Evolutionary conservation across 805 yeast species (phyloP).

Genomic region (Zygoascus biomembranicola): DNA sequence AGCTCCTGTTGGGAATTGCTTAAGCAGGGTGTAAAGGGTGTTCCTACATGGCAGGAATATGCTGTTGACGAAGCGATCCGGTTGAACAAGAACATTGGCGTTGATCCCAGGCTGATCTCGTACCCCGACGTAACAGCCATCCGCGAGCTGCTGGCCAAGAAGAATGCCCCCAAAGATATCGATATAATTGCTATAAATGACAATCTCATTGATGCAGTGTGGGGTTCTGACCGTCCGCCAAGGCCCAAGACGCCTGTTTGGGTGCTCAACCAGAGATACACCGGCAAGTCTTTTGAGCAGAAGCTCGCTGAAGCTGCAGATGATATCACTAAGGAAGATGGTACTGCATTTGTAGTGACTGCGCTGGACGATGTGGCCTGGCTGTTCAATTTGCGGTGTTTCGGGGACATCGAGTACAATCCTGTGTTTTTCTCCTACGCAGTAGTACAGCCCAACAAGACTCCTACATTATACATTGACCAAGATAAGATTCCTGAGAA

Average conservation of each 20-base stretch:
- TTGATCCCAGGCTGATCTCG: constrained; percentile 72
- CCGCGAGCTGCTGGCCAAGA: constrained; percentile 19
- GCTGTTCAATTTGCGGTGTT: constrained; percentile 70
- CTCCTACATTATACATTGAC: constrained; percentile 48
- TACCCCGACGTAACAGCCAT: constrained; percentile 31
- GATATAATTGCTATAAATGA: constrained; percentile 42
- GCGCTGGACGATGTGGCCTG: constrained; percentile 87
- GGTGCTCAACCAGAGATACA: constrained; percentile 41
- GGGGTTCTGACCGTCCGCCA: constrained; percentile 63
- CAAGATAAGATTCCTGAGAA: constrained; percentile 34
- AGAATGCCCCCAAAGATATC: constrained; percentile 18
- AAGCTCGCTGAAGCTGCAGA: constrained; percentile 44
- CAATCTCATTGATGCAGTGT: constrained; percentile 68
- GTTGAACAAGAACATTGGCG: constrained; percentile 52
- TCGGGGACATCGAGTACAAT: constrained; percentile 71
- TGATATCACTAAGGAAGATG: constrained; percentile 25
- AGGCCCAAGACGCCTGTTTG: constrained; percentile 45
- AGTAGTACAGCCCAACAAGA: constrained; percentile 32
- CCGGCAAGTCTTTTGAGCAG: constrained; percentile 55
- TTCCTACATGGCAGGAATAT: constrained; percentile 77
- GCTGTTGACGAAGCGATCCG: constrained; percentile 47
- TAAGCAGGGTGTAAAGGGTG: constrained; percentile 68
- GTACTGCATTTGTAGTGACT: constrained; percentile 47
- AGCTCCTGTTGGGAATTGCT: constrained; percentile 63
- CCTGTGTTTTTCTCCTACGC: constrained; percentile 80